Conservation (phyloP, 176 grass and related monocot species). For the Bonia amplexicaulis region DNA sequence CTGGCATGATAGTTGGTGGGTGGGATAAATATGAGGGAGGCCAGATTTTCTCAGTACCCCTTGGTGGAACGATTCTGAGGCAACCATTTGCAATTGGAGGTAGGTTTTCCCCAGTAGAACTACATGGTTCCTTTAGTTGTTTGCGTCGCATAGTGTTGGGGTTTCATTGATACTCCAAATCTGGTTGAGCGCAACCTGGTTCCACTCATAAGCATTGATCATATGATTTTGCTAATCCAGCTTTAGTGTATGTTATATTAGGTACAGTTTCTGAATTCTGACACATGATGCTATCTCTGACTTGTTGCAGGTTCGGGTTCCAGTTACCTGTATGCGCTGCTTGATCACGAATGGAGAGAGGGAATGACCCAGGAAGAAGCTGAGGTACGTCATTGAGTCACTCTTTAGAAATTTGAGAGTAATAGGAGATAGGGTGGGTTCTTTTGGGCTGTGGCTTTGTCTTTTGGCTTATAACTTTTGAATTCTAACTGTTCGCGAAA, state of each 20-base stretch:
- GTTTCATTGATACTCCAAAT: not conserved
- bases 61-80: constrained; percentile 83
- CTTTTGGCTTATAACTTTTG: too few species aligned
- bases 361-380: constrained; percentile 93
- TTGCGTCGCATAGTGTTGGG: not conserved
- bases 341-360: constrained; percentile 96
- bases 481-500: too few species aligned
- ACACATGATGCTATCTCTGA: not conserved
- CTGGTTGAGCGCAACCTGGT: not conserved
- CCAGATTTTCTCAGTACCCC: constrained; percentile 88
- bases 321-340: constrained; percentile 78
- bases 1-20: constrained; percentile 90
- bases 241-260: not conserved
- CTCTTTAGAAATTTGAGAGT: not conserved
- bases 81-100: constrained; percentile 96
- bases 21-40: constrained; percentile 98
- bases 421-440: not conserved
- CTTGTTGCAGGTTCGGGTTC: constrained; percentile 78
- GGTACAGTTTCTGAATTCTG: constrained; percentile 5
- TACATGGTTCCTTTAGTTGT: not conserved
- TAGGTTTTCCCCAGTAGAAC: constrained; percentile 9
- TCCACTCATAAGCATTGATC: not conserved
- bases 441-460: too few species aligned
- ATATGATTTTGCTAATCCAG: not conserved
- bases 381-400: constrained; percentile 45